phyloP scores from a whole-genome alignment of 192 early-diverging fungal genomes.

The Mortierella antarctica region DNA sequence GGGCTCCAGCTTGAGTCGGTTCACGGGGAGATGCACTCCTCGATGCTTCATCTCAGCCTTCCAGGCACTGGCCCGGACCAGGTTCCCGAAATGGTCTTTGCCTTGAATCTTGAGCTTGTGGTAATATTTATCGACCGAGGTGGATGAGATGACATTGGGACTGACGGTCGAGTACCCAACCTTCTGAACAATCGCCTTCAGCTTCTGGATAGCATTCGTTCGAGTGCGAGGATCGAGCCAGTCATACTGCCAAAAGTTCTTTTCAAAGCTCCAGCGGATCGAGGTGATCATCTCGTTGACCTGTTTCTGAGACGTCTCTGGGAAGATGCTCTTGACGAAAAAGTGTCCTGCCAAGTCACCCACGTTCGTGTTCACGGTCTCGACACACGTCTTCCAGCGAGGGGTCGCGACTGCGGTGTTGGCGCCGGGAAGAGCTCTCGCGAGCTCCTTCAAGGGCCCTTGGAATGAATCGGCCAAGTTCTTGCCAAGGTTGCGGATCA shows the following conservation, averaged over 20 bases:
- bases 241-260: conserved; percentile 32
- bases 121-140: conserved; percentile 57
- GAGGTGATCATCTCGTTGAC: conserved; percentile 53
- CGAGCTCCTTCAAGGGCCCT: conserved; percentile 13
- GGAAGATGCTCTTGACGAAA: conserved; percentile 54
- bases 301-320: conserved; percentile 28
- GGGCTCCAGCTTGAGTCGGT: conserved; percentile 47
- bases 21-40: conserved; percentile 34
- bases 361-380: conserved; percentile 24
- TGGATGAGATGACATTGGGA: conserved; percentile 51
- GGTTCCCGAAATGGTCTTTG: conserved; percentile 55
- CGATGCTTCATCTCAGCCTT: conserved; percentile 8
- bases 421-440: no score
- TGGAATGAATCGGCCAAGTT: conserved; percentile 37
- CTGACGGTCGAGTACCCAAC: conserved; percentile 55
- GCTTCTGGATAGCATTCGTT: conserved; percentile 47
- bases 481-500: conserved; percentile 34
- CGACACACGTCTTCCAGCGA: conserved; percentile 42
- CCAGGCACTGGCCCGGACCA: conserved; percentile 13
- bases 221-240: conserved; percentile 60
- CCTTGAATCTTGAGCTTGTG: conserved; percentile 17
- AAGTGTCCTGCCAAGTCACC: conserved; percentile 55
- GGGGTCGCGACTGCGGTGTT: not conserved
- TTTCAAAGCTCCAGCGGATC: conserved; percentile 52
- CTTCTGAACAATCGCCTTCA: conserved; percentile 52